Conservation (phyloP, 208 protist species). For the Porcisia deanei region DNA sequence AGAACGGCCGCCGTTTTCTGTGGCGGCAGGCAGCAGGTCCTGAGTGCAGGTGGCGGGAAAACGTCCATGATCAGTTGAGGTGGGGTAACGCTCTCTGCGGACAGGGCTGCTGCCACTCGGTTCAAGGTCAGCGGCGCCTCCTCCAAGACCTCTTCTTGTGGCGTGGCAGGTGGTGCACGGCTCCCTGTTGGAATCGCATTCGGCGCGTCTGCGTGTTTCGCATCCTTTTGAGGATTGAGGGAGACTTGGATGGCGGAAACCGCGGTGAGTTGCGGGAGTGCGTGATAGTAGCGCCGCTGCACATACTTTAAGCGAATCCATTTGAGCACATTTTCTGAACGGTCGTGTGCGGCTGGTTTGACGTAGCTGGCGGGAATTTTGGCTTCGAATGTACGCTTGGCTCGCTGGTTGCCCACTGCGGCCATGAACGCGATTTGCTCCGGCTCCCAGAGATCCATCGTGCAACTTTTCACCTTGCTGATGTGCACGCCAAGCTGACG, state of each 20-base stretch:
- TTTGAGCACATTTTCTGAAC: conserved; percentile 46
- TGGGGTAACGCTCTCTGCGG: background rate
- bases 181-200: too few relatives aligned
- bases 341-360: conserved; percentile 42
- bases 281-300: conserved; percentile 37
- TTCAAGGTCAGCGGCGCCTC: background rate
- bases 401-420: conserved; percentile 54
- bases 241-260: background rate
- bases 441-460: conserved; percentile 82
- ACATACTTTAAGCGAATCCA: conserved; percentile 78
- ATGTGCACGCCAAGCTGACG: conserved; percentile 91
- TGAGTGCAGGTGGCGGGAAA: too few relatives aligned
- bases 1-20: conserved; percentile 9
- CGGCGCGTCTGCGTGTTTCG: background rate
- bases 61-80: background rate
- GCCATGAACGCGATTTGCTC: conserved; percentile 74
- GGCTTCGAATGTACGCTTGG: conserved; percentile 52
- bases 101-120: background rate
- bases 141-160: background rate
- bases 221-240: background rate
- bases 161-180: too few relatives aligned
- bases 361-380: conserved; percentile 44
- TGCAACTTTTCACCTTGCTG: conserved; percentile 85
- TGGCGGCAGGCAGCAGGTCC: background rate
- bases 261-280: background rate